phyloP scores from a whole-genome alignment of 2,329 filamentous ascomycete genomes.

The Penicillium sp. region DNA sequence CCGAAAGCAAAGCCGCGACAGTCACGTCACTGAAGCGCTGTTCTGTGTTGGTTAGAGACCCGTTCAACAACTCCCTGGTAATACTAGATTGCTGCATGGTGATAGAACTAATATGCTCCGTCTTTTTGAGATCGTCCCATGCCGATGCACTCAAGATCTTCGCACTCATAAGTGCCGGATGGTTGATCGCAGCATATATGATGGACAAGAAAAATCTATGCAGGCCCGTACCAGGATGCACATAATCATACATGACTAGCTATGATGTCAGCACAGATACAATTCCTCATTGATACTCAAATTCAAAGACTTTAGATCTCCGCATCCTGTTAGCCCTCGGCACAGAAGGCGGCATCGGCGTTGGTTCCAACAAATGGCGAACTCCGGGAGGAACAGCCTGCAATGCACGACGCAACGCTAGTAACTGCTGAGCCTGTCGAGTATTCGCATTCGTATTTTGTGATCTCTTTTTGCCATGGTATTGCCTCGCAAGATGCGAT shows the following conservation, averaged over 20 bases:
- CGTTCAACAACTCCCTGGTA: neutral
- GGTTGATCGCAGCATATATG: neutral
- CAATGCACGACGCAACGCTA: neutral
- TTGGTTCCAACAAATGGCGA: neutral
- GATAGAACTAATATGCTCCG: neutral
- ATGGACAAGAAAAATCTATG: neutral
- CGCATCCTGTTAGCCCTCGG: neutral
- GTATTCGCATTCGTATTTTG: neutral
- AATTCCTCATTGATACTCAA: neutral
- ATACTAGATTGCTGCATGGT: neutral
- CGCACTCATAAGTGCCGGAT: conserved; percentile 1
- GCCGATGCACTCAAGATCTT: conserved; percentile 1
- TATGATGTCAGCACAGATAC: neutral
- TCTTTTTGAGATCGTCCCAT: neutral
- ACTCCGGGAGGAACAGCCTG: neutral
- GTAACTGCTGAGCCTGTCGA: neutral
- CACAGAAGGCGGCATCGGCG: neutral
- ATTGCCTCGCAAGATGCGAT: neutral
- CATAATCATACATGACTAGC: neutral
- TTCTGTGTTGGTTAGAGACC: neutral
- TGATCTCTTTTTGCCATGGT: neutral
- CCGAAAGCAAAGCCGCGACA: neutral
- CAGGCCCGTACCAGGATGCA: neutral
- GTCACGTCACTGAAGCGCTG: neutral
- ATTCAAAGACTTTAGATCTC: neutral